phyloP scores from a whole-genome alignment of 164 flowering plant genomes.

The Aristolochia contorta region DNA sequence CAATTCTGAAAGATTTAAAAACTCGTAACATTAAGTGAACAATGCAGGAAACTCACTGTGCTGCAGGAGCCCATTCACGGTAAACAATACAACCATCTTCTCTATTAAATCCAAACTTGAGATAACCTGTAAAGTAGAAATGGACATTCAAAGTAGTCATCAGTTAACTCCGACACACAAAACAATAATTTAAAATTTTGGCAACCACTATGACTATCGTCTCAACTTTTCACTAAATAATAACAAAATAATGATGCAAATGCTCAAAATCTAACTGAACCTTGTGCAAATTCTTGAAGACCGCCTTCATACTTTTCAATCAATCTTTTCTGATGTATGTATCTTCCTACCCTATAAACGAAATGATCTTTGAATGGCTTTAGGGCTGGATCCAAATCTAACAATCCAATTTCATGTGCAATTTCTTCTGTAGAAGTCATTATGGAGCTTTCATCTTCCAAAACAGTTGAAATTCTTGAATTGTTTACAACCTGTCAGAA shows the following conservation, averaged over 20 bases:
- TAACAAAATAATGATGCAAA: neutral
- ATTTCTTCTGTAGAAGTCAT: slow-evolving; percentile 33
- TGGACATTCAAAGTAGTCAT: neutral
- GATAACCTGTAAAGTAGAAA: slow-evolving; percentile 43
- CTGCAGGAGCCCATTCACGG: slow-evolving; percentile 99
- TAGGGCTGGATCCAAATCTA: slow-evolving; percentile 53
- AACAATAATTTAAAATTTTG: neutral
- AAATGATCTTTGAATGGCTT: slow-evolving; percentile 71
- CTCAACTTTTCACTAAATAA: neutral
- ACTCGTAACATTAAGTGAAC: neutral
- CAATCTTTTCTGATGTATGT: slow-evolving; percentile 48
- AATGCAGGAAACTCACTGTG: slow-evolving; percentile 50
- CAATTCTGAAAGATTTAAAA: neutral
- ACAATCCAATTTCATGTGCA: slow-evolving; percentile 38
- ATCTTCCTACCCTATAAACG: slow-evolving; percentile 47
- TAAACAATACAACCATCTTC: slow-evolving; percentile 74
- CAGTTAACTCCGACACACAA: neutral
- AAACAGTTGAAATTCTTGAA: slow-evolving; percentile 29
- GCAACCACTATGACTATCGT: neutral
- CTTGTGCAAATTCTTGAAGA: slow-evolving; percentile 81
- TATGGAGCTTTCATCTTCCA: slow-evolving; percentile 37
- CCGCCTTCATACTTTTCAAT: slow-evolving; percentile 75
- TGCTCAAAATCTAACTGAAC: slow-evolving; percentile 18
- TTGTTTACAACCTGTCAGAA: slow-evolving; percentile 24
- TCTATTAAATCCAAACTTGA: slow-evolving; percentile 82